These are phyloP conservation scores for Lathyrus oleraceus DNA, from an alignment of 306 rosid species.

Conservation along the genomic window DNA sequence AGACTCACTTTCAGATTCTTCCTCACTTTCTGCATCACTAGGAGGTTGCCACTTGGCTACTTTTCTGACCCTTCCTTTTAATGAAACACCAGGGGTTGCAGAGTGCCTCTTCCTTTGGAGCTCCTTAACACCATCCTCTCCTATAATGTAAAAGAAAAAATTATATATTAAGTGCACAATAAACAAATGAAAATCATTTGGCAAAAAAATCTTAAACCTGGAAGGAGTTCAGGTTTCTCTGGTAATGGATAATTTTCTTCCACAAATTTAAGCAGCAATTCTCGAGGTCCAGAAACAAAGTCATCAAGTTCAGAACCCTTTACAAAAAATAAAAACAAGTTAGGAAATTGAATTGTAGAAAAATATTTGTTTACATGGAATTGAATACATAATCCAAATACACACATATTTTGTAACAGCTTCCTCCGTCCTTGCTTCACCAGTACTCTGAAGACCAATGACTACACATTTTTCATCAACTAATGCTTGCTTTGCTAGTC, in stretches of 20 bases:
- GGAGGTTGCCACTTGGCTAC: slow-evolving; percentile 82
- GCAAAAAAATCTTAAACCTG: slow-evolving; percentile 53
- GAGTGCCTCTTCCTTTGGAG: slow-evolving; percentile 97
- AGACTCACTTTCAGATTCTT: slow-evolving; percentile 85
- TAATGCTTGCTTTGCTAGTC: slow-evolving; percentile 86
- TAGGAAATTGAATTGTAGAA: slow-evolving; percentile 24
- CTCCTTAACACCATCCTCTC: slow-evolving; percentile 93
- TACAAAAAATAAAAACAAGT: slow-evolving; percentile 20
- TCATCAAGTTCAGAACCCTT: slow-evolving; percentile 99
- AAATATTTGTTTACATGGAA: slow-evolving; percentile 25
- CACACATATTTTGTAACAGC: slow-evolving; percentile 96
- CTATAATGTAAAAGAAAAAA: slow-evolving; percentile 43
- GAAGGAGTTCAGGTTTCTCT: slow-evolving; percentile 85
- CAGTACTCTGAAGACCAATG: slow-evolving; percentile 99
- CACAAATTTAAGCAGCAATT: slow-evolving; percentile 87
- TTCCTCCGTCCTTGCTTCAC: slow-evolving; percentile 99
- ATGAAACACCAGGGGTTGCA: slow-evolving; percentile 82
- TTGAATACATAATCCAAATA: slow-evolving; percentile 36
- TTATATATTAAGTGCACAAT: slow-evolving; percentile 19
- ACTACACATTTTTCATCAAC: slow-evolving; percentile 81
- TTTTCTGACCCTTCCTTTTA: slow-evolving; percentile 93
- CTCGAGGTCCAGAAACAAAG: slow-evolving; percentile 98
- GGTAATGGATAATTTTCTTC: slow-evolving; percentile 98
- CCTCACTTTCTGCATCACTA: slow-evolving; percentile 83
- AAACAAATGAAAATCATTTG: slow-evolving; percentile 34